Evolutionary conservation across 2,329 filamentous ascomycete species (phyloP).

Genomic region (Colletotrichum phormii): DNA sequence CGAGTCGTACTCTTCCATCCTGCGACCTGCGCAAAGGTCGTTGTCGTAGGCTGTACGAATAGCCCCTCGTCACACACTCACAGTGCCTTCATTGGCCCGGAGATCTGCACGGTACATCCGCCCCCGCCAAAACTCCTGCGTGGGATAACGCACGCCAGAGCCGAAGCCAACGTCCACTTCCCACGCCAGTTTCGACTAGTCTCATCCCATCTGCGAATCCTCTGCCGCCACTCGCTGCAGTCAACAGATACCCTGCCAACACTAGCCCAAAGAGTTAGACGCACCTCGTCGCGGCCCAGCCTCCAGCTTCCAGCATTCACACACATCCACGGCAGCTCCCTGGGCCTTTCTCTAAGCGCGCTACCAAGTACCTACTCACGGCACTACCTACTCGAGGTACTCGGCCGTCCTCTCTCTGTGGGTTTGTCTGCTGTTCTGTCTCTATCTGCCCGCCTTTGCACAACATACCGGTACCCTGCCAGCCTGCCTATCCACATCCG

Average conservation of each 20-base stretch:
- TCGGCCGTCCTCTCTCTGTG: not conserved
- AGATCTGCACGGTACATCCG: conserved; percentile 25
- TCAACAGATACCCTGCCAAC: not conserved
- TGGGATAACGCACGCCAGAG: conserved; percentile 14
- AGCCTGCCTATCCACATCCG: not conserved
- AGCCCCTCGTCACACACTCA: conserved; percentile 3
- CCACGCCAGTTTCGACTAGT: not conserved
- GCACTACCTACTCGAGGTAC: not conserved
- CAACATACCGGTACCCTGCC: not conserved
- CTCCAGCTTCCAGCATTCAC: conserved; percentile 8
- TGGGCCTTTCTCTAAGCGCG: conserved; percentile 20
- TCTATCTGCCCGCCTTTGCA: not conserved
- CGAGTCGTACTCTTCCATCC: not conserved
- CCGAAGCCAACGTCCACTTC: not conserved
- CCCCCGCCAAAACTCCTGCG: conserved; percentile 24
- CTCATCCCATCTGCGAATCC: not conserved
- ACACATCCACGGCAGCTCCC: not conserved
- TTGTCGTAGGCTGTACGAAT: not conserved
- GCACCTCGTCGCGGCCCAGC: conserved; percentile 10
- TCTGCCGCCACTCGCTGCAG: not conserved
- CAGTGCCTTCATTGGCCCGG: conserved; percentile 28
- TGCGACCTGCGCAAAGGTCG: not conserved
- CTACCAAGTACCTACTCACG: not conserved
- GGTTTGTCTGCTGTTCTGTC: not conserved
- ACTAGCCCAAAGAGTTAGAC: conserved; percentile 5